These are phyloP conservation scores for Tuber melanosporum DNA, from an alignment of 495 filamentous ascomycete genomes.

Conservation along the genomic window DNA sequence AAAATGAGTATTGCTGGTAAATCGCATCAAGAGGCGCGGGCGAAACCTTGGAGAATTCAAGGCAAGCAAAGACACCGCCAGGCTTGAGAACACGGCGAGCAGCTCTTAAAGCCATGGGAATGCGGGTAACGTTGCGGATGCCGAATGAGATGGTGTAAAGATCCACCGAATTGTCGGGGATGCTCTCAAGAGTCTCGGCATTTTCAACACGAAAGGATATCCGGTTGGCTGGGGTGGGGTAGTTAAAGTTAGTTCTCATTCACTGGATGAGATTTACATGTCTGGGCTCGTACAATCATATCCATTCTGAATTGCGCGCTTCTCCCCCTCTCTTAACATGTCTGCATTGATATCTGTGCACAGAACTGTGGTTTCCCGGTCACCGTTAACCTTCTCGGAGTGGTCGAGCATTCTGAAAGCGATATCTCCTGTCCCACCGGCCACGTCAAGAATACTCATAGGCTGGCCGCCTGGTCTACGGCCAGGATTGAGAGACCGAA, in stretches of 20 bases:
- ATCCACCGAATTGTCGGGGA: slow-evolving; percentile 63
- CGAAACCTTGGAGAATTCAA: slow-evolving; percentile 85
- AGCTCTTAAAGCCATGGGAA: slow-evolving; percentile 68
- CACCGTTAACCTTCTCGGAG: slow-evolving; percentile 71
- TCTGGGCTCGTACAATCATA: slow-evolving; percentile 13
- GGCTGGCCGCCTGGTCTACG: slow-evolving; percentile 51
- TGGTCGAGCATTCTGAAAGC: slow-evolving; percentile 95
- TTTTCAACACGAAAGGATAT: slow-evolving; percentile 83
- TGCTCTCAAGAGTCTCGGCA: slow-evolving; percentile 66
- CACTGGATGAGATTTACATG: not conserved
- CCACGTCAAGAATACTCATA: slow-evolving; percentile 88
- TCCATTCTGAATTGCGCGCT: slow-evolving; percentile 54
- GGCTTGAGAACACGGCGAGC: slow-evolving; percentile 85
- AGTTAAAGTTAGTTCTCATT: no score
- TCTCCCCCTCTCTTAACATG: slow-evolving; percentile 83
- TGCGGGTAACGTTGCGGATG: slow-evolving; percentile 91
- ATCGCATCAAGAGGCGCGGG: slow-evolving; percentile 63
- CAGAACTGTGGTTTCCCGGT: slow-evolving; percentile 70
- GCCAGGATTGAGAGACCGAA: slow-evolving; percentile 83
- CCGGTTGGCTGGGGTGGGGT: slow-evolving; percentile 41
- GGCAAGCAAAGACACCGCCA: slow-evolving; percentile 90
- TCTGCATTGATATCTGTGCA: slow-evolving; percentile 92
- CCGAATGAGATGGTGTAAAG: slow-evolving; percentile 97
- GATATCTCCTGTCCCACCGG: slow-evolving; percentile 95
- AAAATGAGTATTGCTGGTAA: slow-evolving; percentile 95